phyloP scores from a whole-genome alignment of 768 basidiomycete genomes.

The Rhodotorula babjevae region DNA sequence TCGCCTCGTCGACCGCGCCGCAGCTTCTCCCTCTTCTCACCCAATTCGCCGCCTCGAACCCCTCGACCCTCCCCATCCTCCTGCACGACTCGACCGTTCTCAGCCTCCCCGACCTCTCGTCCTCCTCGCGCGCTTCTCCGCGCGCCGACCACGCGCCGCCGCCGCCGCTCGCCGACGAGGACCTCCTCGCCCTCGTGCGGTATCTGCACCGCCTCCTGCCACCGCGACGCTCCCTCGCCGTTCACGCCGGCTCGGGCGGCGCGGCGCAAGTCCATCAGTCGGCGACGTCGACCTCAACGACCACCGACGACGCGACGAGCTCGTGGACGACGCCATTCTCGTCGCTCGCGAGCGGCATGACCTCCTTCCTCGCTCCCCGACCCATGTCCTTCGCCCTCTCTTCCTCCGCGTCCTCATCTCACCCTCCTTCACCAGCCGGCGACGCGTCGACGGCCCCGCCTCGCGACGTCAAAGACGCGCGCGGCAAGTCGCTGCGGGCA shows the following conservation, averaged over 20 bases:
- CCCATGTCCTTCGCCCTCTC: not conserved
- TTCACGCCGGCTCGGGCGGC: not conserved
- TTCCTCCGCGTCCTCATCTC: not conserved
- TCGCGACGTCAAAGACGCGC: not conserved
- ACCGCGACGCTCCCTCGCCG: not conserved
- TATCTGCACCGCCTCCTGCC: not conserved
- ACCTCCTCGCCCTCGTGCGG: slow-evolving; percentile 22
- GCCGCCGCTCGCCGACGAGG: slow-evolving; percentile 2
- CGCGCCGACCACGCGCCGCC: not conserved
- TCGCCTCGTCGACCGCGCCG: not conserved
- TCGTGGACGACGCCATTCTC: not conserved
- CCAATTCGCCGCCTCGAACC: slow-evolving; percentile 27
- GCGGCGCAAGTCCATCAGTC: too few species aligned
- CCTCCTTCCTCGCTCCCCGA: not conserved
- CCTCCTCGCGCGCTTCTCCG: too few species aligned
- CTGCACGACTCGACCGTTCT: slow-evolving; percentile 10
- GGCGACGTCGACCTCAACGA: too few species aligned
- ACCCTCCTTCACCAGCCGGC: not conserved
- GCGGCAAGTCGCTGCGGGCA: not conserved
- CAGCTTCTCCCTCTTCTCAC: slow-evolving; percentile 28
- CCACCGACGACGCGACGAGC: not conserved
- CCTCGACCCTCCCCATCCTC: slow-evolving; percentile 15
- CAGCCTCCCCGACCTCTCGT: not conserved
- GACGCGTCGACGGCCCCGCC: too few species aligned
- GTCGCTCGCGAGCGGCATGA: not conserved